These are phyloP conservation scores for Phaeodactylum tricornutum DNA, from an alignment of 108 stramenopile genomes.

Conservation along the genomic window DNA sequence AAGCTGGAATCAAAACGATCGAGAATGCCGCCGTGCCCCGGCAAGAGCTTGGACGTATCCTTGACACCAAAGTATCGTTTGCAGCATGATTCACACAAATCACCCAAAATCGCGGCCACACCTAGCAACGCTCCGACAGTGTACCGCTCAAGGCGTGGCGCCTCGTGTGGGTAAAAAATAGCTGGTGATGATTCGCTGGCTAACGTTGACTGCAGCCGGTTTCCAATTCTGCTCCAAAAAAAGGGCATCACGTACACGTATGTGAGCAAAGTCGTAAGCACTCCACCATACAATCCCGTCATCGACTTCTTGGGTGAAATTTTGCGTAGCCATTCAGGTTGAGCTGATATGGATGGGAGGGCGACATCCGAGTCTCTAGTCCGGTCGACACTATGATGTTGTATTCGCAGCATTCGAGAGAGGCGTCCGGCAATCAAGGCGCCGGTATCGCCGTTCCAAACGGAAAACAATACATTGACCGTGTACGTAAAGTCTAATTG, in stretches of 20 bases:
- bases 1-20: constrained; percentile 80
- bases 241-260: constrained; percentile 1
- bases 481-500: constrained; percentile 22
- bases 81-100: constrained; percentile 65
- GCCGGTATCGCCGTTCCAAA: constrained; percentile 82
- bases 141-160: constrained; percentile 4
- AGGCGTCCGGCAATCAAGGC: constrained; percentile 53
- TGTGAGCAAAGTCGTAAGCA: neutral
- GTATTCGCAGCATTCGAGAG: constrained; percentile 5
- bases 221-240: neutral
- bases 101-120: constrained; percentile 57
- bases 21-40: constrained; percentile 78
- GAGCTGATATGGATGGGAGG: too few species aligned
- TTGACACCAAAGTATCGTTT: constrained; percentile 57
- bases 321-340: neutral
- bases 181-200: neutral
- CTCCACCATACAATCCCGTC: neutral
- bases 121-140: constrained; percentile 42
- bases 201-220: neutral
- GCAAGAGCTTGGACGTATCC: constrained; percentile 62
- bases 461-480: constrained; percentile 48
- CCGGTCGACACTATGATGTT: neutral
- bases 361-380: too few species aligned
- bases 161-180: constrained; percentile 5
- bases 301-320: neutral